Evolutionary conservation across 306 rosid species (phyloP).

Genomic region (Cucurbita moschata): DNA sequence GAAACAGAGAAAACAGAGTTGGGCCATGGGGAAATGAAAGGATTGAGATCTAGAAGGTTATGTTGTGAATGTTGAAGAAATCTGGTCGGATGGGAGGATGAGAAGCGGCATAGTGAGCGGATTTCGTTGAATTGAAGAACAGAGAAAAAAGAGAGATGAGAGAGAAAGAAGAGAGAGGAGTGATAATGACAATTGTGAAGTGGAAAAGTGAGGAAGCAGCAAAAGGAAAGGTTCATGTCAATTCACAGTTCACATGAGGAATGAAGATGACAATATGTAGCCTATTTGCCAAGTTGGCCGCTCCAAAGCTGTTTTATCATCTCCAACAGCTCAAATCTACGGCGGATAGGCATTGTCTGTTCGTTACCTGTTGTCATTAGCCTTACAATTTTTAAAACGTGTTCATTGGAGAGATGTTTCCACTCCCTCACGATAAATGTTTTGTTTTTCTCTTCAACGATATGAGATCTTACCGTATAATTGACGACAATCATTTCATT

Average conservation of each 20-base stretch:
- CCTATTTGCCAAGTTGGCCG: too few species aligned
- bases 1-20: slow-evolving; percentile 1
- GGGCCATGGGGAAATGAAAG: slow-evolving; percentile 15
- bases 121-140: slow-evolving; percentile 7
- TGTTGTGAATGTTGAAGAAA: not conserved
- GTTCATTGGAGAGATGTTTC: too few species aligned
- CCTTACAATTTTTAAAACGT: too few species aligned
- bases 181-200: not conserved
- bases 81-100: not conserved
- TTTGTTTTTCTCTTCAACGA: too few species aligned
- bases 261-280: not conserved
- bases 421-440: too few species aligned
- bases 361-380: too few species aligned
- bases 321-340: too few species aligned
- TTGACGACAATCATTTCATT: too few species aligned
- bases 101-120: not conserved
- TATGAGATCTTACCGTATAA: too few species aligned
- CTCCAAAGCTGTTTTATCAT: too few species aligned
- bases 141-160: not conserved
- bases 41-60: not conserved
- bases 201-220: not conserved
- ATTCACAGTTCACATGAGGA: not conserved
- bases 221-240: not conserved
- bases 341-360: too few species aligned
- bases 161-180: not conserved